Evolutionary conservation across 1,284 basidiomycete species (phyloP).

Genomic region (Cutaneotrichosporon cyanovorans): DNA sequence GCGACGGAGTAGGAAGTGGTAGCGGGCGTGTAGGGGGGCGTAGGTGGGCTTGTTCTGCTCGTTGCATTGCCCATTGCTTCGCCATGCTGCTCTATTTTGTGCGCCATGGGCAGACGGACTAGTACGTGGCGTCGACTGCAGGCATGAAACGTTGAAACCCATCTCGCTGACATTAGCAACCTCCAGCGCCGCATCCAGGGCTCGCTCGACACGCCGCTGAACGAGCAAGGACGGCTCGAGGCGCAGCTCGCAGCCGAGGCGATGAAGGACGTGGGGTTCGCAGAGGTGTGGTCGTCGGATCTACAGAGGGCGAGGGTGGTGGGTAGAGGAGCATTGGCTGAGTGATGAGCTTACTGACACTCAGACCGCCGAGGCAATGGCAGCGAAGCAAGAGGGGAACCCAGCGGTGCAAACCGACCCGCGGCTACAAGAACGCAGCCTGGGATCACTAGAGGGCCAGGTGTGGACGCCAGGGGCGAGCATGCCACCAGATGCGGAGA

Average conservation of each 20-base stretch:
- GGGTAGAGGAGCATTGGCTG: background rate
- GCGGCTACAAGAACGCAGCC: slow-evolving; percentile 27
- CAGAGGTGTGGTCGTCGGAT: slow-evolving; percentile 25
- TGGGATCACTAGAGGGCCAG: slow-evolving; percentile 33
- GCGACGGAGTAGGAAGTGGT: too few relatives aligned
- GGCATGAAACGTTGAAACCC: too few relatives aligned
- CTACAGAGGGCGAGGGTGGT: slow-evolving; percentile 39
- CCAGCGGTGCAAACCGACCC: slow-evolving; percentile 17
- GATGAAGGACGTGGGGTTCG: slow-evolving; percentile 22
- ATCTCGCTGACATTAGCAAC: slow-evolving; percentile 28
- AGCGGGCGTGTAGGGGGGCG: too few relatives aligned
- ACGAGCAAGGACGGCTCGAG: slow-evolving; percentile 34
- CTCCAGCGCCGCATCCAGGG: slow-evolving; percentile 41
- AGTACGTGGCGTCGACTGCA: slow-evolving; percentile 30
- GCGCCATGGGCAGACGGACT: slow-evolving; percentile 42
- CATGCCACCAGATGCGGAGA: slow-evolving; percentile 28
- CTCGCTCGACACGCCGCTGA: slow-evolving; percentile 40
- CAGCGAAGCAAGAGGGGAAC: slow-evolving; percentile 22
- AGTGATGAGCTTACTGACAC: background rate
- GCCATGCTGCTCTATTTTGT: slow-evolving; percentile 33
- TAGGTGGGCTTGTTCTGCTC: too few relatives aligned
- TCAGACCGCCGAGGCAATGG: slow-evolving; percentile 35
- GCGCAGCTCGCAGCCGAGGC: slow-evolving; percentile 22
- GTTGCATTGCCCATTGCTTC: too few relatives aligned
- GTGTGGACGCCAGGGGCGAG: slow-evolving; percentile 18